phyloP scores from a whole-genome alignment of 108 stramenopile species.

The Nitzschia putrida region DNA sequence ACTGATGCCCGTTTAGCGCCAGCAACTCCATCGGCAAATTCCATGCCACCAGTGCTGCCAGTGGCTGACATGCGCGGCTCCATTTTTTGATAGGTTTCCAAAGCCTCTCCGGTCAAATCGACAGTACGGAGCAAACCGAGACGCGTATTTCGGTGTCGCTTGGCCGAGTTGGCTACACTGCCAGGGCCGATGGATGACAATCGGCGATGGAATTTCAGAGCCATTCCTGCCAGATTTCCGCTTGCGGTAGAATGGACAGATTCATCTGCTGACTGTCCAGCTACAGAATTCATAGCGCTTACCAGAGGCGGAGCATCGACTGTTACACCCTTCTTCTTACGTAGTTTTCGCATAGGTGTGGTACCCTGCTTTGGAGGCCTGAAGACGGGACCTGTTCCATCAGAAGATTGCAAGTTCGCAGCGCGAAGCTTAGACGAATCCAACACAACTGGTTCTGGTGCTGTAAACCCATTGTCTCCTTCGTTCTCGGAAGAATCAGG shows the following conservation, averaged over 20 bases:
- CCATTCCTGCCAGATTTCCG: conserved; percentile 23
- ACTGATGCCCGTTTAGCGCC: neutral
- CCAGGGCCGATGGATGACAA: conserved; percentile 16
- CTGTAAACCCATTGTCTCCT: neutral
- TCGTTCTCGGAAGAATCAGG: conserved; percentile 29
- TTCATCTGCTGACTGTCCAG: neutral
- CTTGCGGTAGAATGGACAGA: neutral
- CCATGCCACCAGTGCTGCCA: neutral
- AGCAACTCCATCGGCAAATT: neutral
- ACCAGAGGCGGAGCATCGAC: neutral
- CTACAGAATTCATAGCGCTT: neutral
- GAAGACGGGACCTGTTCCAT: conserved; percentile 4
- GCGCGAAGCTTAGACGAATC: neutral
- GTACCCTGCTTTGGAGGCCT: neutral
- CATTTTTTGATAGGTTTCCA: conserved; percentile 48
- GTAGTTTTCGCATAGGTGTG: neutral
- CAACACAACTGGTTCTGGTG: neutral
- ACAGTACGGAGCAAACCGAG: conserved; percentile 73
- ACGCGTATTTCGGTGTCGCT: conserved; percentile 14
- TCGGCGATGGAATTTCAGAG: conserved; percentile 33
- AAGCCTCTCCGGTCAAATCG: conserved; percentile 70
- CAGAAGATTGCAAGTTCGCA: neutral
- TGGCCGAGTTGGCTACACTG: conserved; percentile 1
- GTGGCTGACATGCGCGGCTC: conserved; percentile 16
- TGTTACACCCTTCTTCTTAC: neutral